Percentiles rank a stretch among this genome's conserved stretches.
phyloP scores from a whole-genome alignment of 805 yeast species.

The Hemisphaericaspora nanyangensis region DNA sequence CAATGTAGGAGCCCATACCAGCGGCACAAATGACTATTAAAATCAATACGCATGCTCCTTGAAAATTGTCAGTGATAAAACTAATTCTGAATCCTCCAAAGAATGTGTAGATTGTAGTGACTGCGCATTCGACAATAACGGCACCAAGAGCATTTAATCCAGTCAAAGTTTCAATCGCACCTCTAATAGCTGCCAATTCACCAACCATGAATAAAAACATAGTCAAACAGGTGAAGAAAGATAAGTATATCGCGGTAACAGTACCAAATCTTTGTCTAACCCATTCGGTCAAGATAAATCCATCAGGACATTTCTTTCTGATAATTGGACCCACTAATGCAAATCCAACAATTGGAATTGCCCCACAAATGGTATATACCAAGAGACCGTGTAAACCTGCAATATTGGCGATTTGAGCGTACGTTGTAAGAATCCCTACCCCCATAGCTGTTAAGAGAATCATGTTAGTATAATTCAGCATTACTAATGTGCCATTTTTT shows the following conservation, averaged over 20 bases:
- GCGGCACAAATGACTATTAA: conserved; percentile 67
- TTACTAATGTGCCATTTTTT: not conserved
- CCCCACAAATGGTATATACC: conserved; percentile 75
- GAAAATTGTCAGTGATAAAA: conserved; percentile 81
- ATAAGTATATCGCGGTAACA: conserved; percentile 67
- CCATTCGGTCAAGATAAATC: conserved; percentile 93
- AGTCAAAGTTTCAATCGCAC: conserved; percentile 73
- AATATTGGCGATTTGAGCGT: conserved; percentile 79
- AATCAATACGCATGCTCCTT: conserved; percentile 68
- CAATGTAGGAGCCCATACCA: conserved; percentile 72
- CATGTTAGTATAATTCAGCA: conserved; percentile 2
- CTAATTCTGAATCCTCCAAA: conserved; percentile 89
- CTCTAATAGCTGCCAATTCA: conserved; percentile 76
- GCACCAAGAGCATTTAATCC: conserved; percentile 77
- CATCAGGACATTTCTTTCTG: conserved; percentile 76
- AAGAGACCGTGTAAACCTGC: conserved; percentile 85
- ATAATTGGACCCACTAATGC: conserved; percentile 79
- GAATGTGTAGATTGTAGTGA: conserved; percentile 82
- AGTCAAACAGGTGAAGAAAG: conserved; percentile 79
- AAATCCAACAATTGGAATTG: conserved; percentile 82
- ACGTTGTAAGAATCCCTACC: conserved; percentile 81
- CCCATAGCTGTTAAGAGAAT: conserved; percentile 61
- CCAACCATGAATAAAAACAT: conserved; percentile 84
- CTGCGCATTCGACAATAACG: conserved; percentile 79
- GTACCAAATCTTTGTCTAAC: conserved; percentile 78